phyloP scores from a whole-genome alignment of 768 basidiomycete genomes.

The Trametes cinnabarina region DNA sequence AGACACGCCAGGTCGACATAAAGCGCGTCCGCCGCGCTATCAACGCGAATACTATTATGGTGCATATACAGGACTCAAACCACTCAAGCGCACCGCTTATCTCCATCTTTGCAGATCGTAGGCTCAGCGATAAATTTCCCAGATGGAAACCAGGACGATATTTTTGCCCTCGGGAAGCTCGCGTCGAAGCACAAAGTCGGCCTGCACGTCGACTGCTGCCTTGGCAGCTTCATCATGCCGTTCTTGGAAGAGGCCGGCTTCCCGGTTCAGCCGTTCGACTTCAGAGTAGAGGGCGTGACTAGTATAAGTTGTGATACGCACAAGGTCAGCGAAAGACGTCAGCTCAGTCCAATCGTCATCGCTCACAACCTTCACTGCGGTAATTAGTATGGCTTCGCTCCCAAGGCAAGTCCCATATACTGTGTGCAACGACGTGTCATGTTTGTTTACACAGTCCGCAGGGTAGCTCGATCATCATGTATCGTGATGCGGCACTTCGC shows the following conservation, averaged over 20 bases:
- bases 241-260: slow-evolving; percentile 82
- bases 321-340: too few relatives aligned
- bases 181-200: slow-evolving; percentile 77
- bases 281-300: slow-evolving; percentile 87
- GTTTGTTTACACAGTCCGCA: slow-evolving; percentile 30
- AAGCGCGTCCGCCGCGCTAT: slow-evolving; percentile 81
- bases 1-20: slow-evolving; percentile 76
- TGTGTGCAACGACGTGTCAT: background rate
- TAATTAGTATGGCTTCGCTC: slow-evolving; percentile 84
- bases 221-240: slow-evolving; percentile 92
- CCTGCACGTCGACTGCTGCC: slow-evolving; percentile 92
- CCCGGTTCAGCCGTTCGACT: slow-evolving; percentile 79
- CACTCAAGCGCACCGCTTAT: background rate
- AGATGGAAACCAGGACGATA: slow-evolving; percentile 85
- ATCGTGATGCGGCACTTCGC: slow-evolving; percentile 72
- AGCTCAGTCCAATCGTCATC: too few relatives aligned
- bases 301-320: slow-evolving; percentile 96
- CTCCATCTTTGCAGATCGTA: slow-evolving; percentile 52
- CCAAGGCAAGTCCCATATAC: slow-evolving; percentile 56
- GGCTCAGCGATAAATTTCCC: slow-evolving; percentile 87
- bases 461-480: slow-evolving; percentile 96
- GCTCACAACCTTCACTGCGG: background rate
- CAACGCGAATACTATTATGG: slow-evolving; percentile 88
- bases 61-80: slow-evolving; percentile 25
- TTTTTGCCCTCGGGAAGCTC: slow-evolving; percentile 70